Evolutionary conservation across 495 filamentous ascomycete genomes (phyloP).

Genomic region (Podospora fimiseda): DNA sequence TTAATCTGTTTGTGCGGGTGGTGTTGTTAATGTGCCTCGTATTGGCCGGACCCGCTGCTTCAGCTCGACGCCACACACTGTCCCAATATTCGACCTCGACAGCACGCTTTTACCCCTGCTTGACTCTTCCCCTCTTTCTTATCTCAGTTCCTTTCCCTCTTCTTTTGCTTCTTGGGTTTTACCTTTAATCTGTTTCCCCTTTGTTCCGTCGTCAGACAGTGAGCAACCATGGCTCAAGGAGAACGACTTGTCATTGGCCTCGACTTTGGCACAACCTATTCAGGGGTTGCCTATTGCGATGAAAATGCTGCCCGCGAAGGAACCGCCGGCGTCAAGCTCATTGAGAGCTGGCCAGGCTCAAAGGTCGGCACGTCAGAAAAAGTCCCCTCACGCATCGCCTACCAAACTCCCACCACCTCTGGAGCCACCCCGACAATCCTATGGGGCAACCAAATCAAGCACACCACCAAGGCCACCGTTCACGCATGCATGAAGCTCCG

Average conservation of each 20-base stretch:
- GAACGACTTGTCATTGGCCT: conserved; percentile 9
- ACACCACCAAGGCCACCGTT: conserved; percentile 8
- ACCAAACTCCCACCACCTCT: background rate
- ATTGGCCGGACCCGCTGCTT: background rate
- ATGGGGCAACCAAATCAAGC: conserved; percentile 13
- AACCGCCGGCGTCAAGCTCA: conserved; percentile 4
- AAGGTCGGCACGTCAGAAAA: background rate
- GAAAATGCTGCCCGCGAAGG: background rate
- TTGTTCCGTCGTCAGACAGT: background rate
- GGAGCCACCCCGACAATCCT: background rate
- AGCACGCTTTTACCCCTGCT: background rate
- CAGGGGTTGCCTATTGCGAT: conserved; percentile 13
- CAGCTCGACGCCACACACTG: background rate
- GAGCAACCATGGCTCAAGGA: too few relatives aligned
- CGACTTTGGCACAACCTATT: conserved; percentile 13
- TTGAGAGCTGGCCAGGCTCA: conserved; percentile 9
- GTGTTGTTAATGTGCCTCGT: background rate
- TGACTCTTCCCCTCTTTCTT: background rate
- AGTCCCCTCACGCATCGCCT: conserved; percentile 10
- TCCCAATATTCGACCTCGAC: background rate
- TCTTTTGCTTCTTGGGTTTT: background rate
- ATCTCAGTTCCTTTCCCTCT: background rate
- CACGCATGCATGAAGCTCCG: conserved; percentile 14
- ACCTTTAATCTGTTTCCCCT: background rate
- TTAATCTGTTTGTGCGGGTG: background rate